These are phyloP conservation scores for Pleurotus djamor DNA, from an alignment of 768 basidiomycete genomes.

Conservation along the genomic window DNA sequence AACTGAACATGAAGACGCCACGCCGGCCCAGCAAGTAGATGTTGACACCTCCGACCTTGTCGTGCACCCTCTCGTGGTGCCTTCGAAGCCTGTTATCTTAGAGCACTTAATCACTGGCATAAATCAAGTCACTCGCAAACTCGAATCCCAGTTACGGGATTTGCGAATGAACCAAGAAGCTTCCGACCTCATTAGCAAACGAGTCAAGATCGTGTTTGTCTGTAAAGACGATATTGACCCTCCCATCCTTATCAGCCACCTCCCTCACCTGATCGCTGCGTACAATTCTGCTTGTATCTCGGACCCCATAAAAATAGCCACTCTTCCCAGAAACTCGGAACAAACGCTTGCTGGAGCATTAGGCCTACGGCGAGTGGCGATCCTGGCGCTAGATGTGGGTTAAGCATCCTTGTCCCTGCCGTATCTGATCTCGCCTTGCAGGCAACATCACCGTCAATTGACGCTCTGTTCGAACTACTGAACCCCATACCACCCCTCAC, in stretches of 20 bases:
- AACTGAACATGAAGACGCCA: not conserved
- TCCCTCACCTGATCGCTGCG: conserved; percentile 75
- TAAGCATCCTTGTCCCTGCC: conserved; percentile 6
- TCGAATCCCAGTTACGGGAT: conserved; percentile 55
- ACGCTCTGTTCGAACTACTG: conserved; percentile 34
- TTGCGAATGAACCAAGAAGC: conserved; percentile 15
- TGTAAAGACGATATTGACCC: conserved; percentile 79
- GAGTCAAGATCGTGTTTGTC: conserved; percentile 53
- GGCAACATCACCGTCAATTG: conserved; percentile 40
- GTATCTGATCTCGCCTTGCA: conserved; percentile 16
- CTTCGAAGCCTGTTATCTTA: conserved; percentile 35
- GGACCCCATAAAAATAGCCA: conserved; percentile 51
- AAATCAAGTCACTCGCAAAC: conserved; percentile 72
- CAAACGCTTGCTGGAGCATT: conserved; percentile 51
- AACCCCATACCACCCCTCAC: conserved; percentile 50
- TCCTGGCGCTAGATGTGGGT: conserved; percentile 67
- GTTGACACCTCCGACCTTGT: conserved; percentile 6
- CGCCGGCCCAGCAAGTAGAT: not conserved
- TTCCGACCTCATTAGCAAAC: not conserved
- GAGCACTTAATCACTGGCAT: conserved; percentile 64
- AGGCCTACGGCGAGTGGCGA: conserved; percentile 66
- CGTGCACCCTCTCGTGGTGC: not conserved
- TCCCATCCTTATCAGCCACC: conserved; percentile 65
- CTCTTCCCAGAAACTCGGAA: conserved; percentile 71
- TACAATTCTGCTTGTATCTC: conserved; percentile 50